A percentile compares a stretch with the other conserved stretches of the same genome.
phyloP scores from a whole-genome alignment of 1,284 basidiomycete genomes.

The Trametes pubescens region DNA sequence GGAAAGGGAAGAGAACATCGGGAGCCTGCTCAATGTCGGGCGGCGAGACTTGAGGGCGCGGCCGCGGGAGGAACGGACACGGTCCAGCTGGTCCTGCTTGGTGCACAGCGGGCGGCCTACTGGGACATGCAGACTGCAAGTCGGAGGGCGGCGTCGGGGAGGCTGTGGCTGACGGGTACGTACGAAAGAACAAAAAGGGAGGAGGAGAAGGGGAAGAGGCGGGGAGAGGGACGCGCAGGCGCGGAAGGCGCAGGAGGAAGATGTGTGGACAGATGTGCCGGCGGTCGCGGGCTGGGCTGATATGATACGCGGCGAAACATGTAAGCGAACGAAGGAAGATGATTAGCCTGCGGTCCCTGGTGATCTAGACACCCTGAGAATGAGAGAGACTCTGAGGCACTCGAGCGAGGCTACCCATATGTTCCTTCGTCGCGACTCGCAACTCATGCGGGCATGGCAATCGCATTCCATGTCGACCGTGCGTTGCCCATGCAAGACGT shows the following conservation, averaged over 20 bases:
- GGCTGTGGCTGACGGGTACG: slow-evolving; percentile 23
- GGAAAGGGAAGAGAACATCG: slow-evolving; percentile 43
- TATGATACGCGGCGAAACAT: slow-evolving; percentile 21
- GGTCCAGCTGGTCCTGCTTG: slow-evolving; percentile 38
- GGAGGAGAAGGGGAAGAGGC: slow-evolving; percentile 1
- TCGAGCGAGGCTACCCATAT: not conserved
- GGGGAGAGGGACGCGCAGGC: not conserved
- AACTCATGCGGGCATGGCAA: slow-evolving; percentile 14
- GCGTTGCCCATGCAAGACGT: not conserved
- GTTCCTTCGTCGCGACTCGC: not conserved
- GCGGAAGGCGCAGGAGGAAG: slow-evolving; percentile 12
- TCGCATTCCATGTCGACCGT: slow-evolving; percentile 19
- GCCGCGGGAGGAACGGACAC: slow-evolving; percentile 35
- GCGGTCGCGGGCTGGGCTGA: slow-evolving; percentile 21
- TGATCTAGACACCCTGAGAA: slow-evolving; percentile 18
- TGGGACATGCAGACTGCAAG: slow-evolving; percentile 34
- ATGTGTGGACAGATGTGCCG: slow-evolving; percentile 8
- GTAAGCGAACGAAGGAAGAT: slow-evolving; percentile 8
- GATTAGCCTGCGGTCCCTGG: slow-evolving; percentile 24
- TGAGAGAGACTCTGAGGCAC: not conserved
- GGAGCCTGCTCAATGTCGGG: slow-evolving; percentile 33
- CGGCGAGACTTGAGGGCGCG: slow-evolving; percentile 22
- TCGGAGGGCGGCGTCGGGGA: slow-evolving; percentile 19
- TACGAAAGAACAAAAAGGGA: slow-evolving; percentile 18
- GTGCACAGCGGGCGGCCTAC: slow-evolving; percentile 33